These are phyloP conservation scores for Pythium guiyangense DNA, from an alignment of 352 stramenopile species.

Conservation along the genomic window DNA sequence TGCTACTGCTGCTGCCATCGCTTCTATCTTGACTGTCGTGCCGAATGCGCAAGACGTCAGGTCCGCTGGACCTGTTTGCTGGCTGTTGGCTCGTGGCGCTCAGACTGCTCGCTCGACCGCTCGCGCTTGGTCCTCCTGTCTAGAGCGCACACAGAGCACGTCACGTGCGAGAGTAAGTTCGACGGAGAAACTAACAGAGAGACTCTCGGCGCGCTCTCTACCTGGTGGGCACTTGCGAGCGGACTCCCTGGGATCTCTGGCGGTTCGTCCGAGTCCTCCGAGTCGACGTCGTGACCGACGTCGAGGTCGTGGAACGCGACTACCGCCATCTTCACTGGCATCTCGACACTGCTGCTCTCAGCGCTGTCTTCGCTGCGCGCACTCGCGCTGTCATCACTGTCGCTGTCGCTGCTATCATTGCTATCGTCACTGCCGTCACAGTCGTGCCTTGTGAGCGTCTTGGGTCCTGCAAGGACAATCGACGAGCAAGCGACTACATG, in stretches of 20 bases:
- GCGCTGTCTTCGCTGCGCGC: slow-evolving; percentile 11
- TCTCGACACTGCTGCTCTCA: slow-evolving; percentile 13
- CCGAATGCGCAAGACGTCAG: slow-evolving; percentile 17
- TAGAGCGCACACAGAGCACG: neutral
- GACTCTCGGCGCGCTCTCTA: too few species aligned
- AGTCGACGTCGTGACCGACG: slow-evolving; percentile 9
- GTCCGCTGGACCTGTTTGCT: neutral
- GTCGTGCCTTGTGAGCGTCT: slow-evolving; percentile 1
- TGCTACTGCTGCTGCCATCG: slow-evolving; percentile 1
- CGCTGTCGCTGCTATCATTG: neutral
- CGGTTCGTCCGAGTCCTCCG: slow-evolving; percentile 41
- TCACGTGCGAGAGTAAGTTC: too few species aligned
- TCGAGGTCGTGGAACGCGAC: slow-evolving; percentile 8
- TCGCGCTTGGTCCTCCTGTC: neutral
- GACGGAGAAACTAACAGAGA: too few species aligned
- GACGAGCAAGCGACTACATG: neutral
- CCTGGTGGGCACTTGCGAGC: slow-evolving; percentile 14
- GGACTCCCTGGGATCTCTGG: slow-evolving; percentile 71
- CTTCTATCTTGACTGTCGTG: neutral
- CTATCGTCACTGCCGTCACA: slow-evolving; percentile 8
- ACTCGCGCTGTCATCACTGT: slow-evolving; percentile 9
- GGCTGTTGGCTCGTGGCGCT: neutral
- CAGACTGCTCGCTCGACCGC: neutral
- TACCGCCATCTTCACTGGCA: slow-evolving; percentile 4
- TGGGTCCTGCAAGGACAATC: neutral